Percentiles rank a stretch among this genome's conserved stretches.
Evolutionary conservation across 495 filamentous ascomycete species (phyloP).

Genomic region (Penicillium arizonense): DNA sequence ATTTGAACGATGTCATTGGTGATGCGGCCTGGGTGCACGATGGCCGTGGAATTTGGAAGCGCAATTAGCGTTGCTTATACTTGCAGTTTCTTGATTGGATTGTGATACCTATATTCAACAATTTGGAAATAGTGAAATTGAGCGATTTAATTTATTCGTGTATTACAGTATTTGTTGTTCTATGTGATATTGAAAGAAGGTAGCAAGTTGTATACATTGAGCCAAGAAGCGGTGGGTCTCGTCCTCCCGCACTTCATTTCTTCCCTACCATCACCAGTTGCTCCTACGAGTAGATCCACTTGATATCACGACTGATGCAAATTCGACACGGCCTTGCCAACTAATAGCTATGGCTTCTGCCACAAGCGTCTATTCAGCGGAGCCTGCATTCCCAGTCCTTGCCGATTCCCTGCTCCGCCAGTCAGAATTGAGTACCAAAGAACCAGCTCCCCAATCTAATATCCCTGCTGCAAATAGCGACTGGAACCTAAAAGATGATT

Average conservation of each 20-base stretch:
- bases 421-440: background rate
- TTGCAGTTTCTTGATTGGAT: background rate
- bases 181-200: too few relatives aligned
- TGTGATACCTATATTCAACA: background rate
- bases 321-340: background rate
- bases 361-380: constrained; percentile 23
- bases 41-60: constrained; percentile 13
- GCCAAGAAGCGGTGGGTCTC: too few relatives aligned
- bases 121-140: background rate
- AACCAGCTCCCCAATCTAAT: background rate
- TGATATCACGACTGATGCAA: background rate
- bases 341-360: constrained; percentile 7
- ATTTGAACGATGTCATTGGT: constrained; percentile 23
- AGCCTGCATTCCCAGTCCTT: constrained; percentile 37
- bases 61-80: background rate
- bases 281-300: background rate
- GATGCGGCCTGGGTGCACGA: constrained; percentile 28
- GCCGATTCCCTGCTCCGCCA: constrained; percentile 30
- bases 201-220: too few relatives aligned
- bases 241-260: background rate
- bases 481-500: constrained; percentile 36
- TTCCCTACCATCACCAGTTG: background rate
- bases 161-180: too few relatives aligned
- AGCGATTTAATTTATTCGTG: too few relatives aligned
- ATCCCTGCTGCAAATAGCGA: background rate